Conservation (phyloP, 78 protist genomes). For the Polysphondylium violaceum region DNA sequence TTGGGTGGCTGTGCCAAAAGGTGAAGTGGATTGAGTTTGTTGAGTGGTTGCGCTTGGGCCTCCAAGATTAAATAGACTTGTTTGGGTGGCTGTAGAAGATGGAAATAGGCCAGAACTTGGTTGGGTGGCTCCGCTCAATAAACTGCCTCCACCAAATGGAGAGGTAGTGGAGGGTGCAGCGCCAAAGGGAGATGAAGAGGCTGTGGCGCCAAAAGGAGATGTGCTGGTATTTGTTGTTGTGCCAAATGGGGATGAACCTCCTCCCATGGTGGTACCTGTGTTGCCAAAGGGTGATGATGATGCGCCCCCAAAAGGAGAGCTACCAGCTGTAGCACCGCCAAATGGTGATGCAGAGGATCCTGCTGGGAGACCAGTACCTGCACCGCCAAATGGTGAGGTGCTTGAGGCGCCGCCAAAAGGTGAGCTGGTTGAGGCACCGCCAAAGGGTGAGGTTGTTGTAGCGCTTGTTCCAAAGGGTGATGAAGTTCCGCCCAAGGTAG, state of each 20-base stretch:
- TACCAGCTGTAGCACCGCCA: background rate
- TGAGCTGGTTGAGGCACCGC: background rate
- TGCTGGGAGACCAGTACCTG: background rate
- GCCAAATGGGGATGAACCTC: background rate
- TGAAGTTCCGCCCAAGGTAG: background rate
- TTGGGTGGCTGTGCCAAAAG: slow-evolving; percentile 14
- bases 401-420: background rate
- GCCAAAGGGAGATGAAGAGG: background rate
- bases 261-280: background rate
- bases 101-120: background rate
- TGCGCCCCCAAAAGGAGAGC: background rate
- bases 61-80: slow-evolving; percentile 1
- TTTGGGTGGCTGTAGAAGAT: background rate
- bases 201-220: background rate
- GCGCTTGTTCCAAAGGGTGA: background rate
- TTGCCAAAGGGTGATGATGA: background rate
- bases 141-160: background rate
- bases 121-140: background rate
- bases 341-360: background rate
- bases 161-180: background rate
- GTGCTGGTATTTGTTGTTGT: background rate
- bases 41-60: background rate
- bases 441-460: slow-evolving; percentile 7
- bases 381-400: slow-evolving; percentile 6
- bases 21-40: background rate